Evolutionary conservation across 192 early-diverging fungal genomes (phyloP).

Genomic region (Podila minutissima): DNA sequence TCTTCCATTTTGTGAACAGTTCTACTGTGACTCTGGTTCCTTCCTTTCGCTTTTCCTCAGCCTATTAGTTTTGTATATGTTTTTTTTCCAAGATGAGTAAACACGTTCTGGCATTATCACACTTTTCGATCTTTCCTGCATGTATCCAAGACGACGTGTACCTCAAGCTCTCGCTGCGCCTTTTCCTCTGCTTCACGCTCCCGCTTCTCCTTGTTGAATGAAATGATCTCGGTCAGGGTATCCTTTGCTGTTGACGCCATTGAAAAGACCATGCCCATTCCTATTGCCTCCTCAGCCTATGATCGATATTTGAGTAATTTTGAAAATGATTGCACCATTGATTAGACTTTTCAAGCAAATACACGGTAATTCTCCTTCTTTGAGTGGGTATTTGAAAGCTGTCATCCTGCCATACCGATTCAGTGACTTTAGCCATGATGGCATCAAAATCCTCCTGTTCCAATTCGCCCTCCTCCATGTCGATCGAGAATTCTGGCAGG

Average conservation of each 20-base stretch:
- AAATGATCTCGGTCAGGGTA: slow-evolving; percentile 66
- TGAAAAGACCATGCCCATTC: slow-evolving; percentile 94
- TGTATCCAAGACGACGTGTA: slow-evolving; percentile 5
- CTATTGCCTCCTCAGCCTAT: slow-evolving; percentile 77
- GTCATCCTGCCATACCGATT: slow-evolving; percentile 19
- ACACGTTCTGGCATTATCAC: too few relatives aligned
- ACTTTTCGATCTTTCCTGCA: too few relatives aligned
- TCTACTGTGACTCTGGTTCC: slow-evolving; percentile 88
- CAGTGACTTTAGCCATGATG: slow-evolving; percentile 45
- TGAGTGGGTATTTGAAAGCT: not conserved
- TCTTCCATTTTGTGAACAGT: slow-evolving; percentile 83
- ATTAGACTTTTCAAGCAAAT: not conserved
- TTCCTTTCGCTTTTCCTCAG: slow-evolving; percentile 76
- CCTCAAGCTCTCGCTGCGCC: slow-evolving; percentile 72
- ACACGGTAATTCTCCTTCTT: not conserved
- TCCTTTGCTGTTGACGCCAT: slow-evolving; percentile 85
- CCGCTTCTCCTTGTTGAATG: slow-evolving; percentile 59
- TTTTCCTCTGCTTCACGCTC: slow-evolving; percentile 59
- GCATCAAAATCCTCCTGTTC: slow-evolving; percentile 50
- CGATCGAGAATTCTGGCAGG: slow-evolving; percentile 71
- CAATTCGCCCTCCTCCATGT: slow-evolving; percentile 57
- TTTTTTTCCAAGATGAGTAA: too few relatives aligned
- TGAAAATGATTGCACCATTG: not conserved
- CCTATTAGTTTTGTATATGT: slow-evolving; percentile 46
- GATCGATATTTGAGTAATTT: not conserved